phyloP scores from a whole-genome alignment of 495 filamentous ascomycete genomes.

The Podospora tetraspora region DNA sequence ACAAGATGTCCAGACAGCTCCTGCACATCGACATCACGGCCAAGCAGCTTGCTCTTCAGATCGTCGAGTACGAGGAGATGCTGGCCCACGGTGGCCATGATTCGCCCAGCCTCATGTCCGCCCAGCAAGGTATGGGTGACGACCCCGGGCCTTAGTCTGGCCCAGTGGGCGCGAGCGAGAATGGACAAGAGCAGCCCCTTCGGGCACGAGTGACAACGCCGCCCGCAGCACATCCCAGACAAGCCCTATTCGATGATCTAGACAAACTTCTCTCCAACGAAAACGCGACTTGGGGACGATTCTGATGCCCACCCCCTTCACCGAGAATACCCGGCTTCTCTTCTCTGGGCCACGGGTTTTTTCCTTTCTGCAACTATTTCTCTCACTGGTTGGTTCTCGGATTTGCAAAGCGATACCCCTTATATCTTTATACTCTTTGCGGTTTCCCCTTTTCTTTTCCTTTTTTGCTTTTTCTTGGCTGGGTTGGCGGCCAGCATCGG shows the following conservation, averaged over 20 bases:
- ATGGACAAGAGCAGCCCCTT: background rate
- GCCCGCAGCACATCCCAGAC: background rate
- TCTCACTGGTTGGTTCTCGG: conserved; percentile 2
- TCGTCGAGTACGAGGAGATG: conserved; percentile 40
- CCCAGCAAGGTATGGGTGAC: conserved; percentile 29
- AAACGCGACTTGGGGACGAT: background rate
- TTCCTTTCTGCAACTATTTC: conserved; percentile 4
- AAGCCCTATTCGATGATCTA: background rate
- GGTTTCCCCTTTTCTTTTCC: conserved; percentile 1
- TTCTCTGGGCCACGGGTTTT: background rate
- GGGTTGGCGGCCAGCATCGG: background rate
- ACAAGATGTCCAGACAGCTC: conserved; percentile 37
- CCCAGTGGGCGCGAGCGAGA: background rate
- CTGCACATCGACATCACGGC: conserved; percentile 39
- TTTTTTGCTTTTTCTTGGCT: background rate
- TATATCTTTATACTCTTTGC: background rate
- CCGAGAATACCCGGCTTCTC: background rate
- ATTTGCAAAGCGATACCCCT: conserved; percentile 12
- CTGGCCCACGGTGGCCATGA: conserved; percentile 19
- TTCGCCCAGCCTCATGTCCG: background rate
- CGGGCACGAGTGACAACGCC: background rate
- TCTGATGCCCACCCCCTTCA: background rate
- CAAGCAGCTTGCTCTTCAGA: conserved; percentile 41
- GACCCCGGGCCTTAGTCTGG: conserved; percentile 19
- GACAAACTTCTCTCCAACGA: no score